Evolutionary conservation across 129 eudicot genomes (phyloP), one percentile per base, ranked within the genome.

Genomic region (Deinandra increscens): DNA sequence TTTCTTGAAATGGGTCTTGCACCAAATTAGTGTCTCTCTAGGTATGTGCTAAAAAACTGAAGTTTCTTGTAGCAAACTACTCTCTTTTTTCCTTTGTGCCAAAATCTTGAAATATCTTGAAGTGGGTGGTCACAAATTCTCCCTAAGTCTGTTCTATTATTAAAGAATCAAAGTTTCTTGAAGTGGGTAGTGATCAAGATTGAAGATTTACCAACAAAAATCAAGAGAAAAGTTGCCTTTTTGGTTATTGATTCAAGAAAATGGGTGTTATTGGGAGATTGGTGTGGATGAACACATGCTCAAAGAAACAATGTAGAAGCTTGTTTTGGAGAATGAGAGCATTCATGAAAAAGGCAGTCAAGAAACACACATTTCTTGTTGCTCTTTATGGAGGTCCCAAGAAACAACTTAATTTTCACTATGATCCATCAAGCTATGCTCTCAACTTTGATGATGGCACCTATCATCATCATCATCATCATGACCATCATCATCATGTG

Each of bases 371-470:
- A 38, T 77, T 61, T 38, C 46, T 77, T 60, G 76, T 77, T 20
- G 54, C 80, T 60, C 68, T 75, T 14, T 59, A 75, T 75, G 81
- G 79, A 49, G 65, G 79, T 34, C 38, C 65, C 9, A 85, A 79
- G 60, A 58, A 55, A 60, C 82, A 78, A 11, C 49, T 75, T 41
- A 87, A 64, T 9, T 90, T 87, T 60, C 97, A 81, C 39, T 90
- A 90, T 83, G 97, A 90, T 82, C 91, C 89, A 63, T 81, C 72
- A 53, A 86, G 94, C 54, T 90, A 90, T 84, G 94, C 97, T 50
- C 88, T 89, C 76, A 89, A 89, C 70, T 90, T 90, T 72, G 97
- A 91, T 76, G 96, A 91, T 70, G 88, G 96, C 17, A 79, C 39
- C 23, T 41, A 60, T 22, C 12, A 62, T 59, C n/a, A n/a, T n/a